Evolutionary conservation across 352 stramenopile genomes (phyloP), one percentile per base, ranked within the genome.

Genomic region (Phytophthora crassamura): DNA sequence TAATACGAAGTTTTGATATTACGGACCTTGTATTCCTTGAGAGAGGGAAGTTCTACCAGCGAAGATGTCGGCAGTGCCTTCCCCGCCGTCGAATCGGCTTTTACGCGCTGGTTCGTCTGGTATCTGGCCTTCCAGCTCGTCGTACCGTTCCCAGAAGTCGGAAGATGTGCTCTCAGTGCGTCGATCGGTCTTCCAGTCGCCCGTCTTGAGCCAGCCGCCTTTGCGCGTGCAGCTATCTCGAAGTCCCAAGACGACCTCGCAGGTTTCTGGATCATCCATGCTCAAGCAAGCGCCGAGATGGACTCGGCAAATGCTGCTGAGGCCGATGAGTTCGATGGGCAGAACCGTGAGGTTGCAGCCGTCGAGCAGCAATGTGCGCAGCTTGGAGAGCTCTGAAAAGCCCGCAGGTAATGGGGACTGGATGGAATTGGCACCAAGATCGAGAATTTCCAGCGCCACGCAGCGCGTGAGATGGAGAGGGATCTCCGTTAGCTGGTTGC

Each of bases 301-400:
- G 6, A 82, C 79, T n/a, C 82, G 79, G 9, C 74, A 72, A 18
- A 91, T 58, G 10, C 74, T 76, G 16, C 58, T 55, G 15, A 94
- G 68, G 2, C 72, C 72, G 15, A 88, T 82, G 35, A 95, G 70
- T 30, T 90, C 82, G 22, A 87, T 86, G 6, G 87, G 84, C 33
- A 95, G 45, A n/a, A 62, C 42, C 0, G 75, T 77, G 18, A 95
- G 55, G 4, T 61, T 55, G 7, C 78, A 78, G 34, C 68, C 70
- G 46, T 91, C 80, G 9, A 95, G 55, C 18, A 94, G 66, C 15
- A 95, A 72, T 8, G 86, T 92, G 40, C 87, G 81, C 43, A 95
- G 59, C 20, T 82, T 75, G 6, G 45, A 57, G 35, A 95, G 63
- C 28, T 68, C 66, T 5, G 72, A 68, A 7, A 93, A 58, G 20